These are phyloP conservation scores for Jackrogersella minutella DNA, from an alignment of 495 filamentous ascomycete species.

Conservation along the genomic window DNA sequence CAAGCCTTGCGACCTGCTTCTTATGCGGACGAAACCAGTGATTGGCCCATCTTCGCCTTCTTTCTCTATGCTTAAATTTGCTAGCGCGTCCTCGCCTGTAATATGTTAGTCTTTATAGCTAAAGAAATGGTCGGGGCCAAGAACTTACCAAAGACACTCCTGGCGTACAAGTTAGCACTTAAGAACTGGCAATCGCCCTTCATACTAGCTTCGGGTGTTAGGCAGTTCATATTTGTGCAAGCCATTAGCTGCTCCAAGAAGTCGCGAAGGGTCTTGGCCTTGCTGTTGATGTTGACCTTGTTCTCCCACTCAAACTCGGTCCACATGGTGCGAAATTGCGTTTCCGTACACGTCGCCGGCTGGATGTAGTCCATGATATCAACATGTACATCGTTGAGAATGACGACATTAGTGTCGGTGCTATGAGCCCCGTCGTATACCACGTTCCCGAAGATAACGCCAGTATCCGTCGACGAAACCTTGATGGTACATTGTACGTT, in stretches of 20 bases:
- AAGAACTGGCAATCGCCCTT: conserved; percentile 98
- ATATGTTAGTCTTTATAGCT: conserved; percentile 34
- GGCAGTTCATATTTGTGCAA: conserved; percentile 96
- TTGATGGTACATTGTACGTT: conserved; percentile 99
- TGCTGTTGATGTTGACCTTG: conserved; percentile 99
- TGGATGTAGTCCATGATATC: conserved; percentile 99
- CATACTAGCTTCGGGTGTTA: conserved; percentile 95
- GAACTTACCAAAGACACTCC: conserved; percentile 97
- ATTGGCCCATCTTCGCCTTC: conserved; percentile 95
- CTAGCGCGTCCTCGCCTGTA: conserved; percentile 96
- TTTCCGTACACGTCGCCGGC: conserved; percentile 94
- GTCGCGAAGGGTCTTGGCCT: conserved; percentile 89
- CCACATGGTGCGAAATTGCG: conserved; percentile 99
- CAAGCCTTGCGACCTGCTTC: conserved; percentile 95
- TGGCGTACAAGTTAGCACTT: conserved; percentile 95
- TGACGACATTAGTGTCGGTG: conserved; percentile 96
- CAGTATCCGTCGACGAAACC: conserved; percentile 97
- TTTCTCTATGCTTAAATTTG: conserved; percentile 97
- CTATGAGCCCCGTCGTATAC: conserved; percentile 96
- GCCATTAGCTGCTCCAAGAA: conserved; percentile 97
- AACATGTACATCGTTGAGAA: conserved; percentile 97
- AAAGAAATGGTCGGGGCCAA: neutral
- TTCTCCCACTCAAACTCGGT: conserved; percentile 99
- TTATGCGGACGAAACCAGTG: conserved; percentile 98
- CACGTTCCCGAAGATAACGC: conserved; percentile 99